Percentiles rank a stretch among this genome's conserved stretches.
Conservation (phyloP, 1,284 basidiomycete genomes). For the Moesziomyces aphidis region DNA sequence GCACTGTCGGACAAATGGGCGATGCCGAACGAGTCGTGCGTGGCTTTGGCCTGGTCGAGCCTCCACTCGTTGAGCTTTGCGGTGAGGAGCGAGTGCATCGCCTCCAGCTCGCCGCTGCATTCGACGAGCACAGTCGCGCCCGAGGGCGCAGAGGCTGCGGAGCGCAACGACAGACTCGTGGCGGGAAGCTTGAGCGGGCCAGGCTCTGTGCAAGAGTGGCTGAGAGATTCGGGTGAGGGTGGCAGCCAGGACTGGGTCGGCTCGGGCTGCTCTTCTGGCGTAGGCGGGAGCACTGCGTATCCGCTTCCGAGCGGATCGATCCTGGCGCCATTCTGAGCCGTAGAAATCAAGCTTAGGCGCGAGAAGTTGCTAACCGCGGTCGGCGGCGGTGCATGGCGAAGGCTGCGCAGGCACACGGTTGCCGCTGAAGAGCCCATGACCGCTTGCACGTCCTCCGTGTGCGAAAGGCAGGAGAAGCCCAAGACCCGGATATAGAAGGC, state of each 20-base stretch:
- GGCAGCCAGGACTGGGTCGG: constrained; percentile 5
- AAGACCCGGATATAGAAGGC: constrained; percentile 39
- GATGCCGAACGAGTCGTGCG: constrained; percentile 1
- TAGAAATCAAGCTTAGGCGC: constrained; percentile 12
- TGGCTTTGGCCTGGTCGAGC: constrained; percentile 13
- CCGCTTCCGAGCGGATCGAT: constrained; percentile 5
- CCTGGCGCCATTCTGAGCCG: not conserved
- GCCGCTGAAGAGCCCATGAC: constrained; percentile 32
- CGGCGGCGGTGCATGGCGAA: constrained; percentile 17
- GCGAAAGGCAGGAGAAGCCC: constrained; percentile 32
- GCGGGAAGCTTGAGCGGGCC: constrained; percentile 18
- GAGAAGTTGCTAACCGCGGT: constrained; percentile 5
- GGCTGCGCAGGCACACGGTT: constrained; percentile 31
- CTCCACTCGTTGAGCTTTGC: constrained; percentile 33
- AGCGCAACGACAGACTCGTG: constrained; percentile 17
- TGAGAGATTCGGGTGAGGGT: constrained; percentile 22
- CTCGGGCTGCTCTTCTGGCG: constrained; percentile 9
- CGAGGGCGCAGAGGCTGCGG: constrained; percentile 9
- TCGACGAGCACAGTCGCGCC: constrained; percentile 32
- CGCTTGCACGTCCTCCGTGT: constrained; percentile 19
- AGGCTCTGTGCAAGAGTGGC: constrained; percentile 13
- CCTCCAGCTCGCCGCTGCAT: constrained; percentile 22
- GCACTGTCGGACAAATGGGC: constrained; percentile 8
- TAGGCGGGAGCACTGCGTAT: constrained; percentile 13
- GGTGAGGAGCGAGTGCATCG: constrained; percentile 29